A percentile compares a stretch with the other conserved stretches of the same genome.
phyloP scores from a whole-genome alignment of 78 protist genomes.

The Dictyostelium purpureum region DNA sequence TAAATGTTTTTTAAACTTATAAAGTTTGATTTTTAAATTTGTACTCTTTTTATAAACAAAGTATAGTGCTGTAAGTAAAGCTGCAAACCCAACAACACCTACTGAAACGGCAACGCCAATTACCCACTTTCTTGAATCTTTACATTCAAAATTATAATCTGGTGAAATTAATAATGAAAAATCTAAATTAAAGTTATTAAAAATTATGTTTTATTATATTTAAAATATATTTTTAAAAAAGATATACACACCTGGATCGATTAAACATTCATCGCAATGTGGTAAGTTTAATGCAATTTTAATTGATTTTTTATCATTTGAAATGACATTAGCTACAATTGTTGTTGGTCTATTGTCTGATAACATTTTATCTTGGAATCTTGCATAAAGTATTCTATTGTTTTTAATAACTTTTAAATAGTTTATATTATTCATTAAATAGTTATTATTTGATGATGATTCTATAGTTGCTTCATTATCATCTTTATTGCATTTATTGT shows the following conservation, averaged over 20 bases:
- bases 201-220: no score
- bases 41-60: neutral
- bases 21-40: neutral
- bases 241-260: constrained; percentile 20
- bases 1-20: neutral
- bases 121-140: neutral
- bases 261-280: neutral
- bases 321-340: neutral
- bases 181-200: no score
- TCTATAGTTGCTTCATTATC: neutral
- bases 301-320: neutral
- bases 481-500: neutral
- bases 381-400: neutral
- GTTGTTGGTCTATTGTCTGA: constrained; percentile 22
- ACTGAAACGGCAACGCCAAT: neutral
- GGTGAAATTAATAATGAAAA: no score
- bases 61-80: neutral
- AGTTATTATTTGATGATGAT: neutral
- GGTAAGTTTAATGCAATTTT: constrained; percentile 15
- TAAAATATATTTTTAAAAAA: no score
- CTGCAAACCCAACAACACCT: neutral
- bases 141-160: no score
- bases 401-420: neutral
- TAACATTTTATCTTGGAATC: neutral
- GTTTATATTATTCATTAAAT: neutral